These are phyloP conservation scores for Hypoxylon sp. DNA, from an alignment of 2,329 filamentous ascomycete genomes.

Conservation along the genomic window DNA sequence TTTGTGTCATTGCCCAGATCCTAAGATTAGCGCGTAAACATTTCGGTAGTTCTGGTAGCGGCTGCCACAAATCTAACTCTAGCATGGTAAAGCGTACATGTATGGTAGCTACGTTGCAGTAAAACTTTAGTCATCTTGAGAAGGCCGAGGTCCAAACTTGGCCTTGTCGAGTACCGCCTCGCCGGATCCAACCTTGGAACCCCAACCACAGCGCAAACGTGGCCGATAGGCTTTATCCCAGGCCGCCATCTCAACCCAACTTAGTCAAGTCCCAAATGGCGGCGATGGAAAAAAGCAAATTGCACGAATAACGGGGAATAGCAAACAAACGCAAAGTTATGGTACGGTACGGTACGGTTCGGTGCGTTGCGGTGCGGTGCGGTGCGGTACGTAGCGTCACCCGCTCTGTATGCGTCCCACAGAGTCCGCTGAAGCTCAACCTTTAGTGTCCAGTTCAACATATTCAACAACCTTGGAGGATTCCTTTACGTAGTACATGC, in stretches of 20 bases:
- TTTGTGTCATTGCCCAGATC: background rate
- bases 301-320: slow-evolving; percentile 36
- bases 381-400: slow-evolving; percentile 51
- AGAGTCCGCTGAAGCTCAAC: slow-evolving; percentile 31
- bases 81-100: slow-evolving; percentile 15
- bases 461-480: slow-evolving; percentile 22
- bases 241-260: slow-evolving; percentile 14
- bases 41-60: background rate
- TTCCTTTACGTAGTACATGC: slow-evolving; percentile 6
- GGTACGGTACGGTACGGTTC: slow-evolving; percentile 48
- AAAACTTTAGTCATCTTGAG: slow-evolving; percentile 27
- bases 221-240: slow-evolving; percentile 13
- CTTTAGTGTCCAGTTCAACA: no score
- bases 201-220: slow-evolving; percentile 19
- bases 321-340: slow-evolving; percentile 38
- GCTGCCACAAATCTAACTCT: background rate
- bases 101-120: slow-evolving; percentile 7
- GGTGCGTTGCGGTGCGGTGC: slow-evolving; percentile 49
- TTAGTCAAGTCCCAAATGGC: slow-evolving; percentile 13
- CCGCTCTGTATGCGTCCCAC: slow-evolving; percentile 40
- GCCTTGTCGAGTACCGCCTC: slow-evolving; percentile 24
- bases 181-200: slow-evolving; percentile 26
- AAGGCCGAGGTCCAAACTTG: slow-evolving; percentile 13
- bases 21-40: slow-evolving; percentile 4
- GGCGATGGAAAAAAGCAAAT: slow-evolving; percentile 10